Conservation (phyloP, 768 basidiomycete species). For the Fomitopsis pulvina region DNA sequence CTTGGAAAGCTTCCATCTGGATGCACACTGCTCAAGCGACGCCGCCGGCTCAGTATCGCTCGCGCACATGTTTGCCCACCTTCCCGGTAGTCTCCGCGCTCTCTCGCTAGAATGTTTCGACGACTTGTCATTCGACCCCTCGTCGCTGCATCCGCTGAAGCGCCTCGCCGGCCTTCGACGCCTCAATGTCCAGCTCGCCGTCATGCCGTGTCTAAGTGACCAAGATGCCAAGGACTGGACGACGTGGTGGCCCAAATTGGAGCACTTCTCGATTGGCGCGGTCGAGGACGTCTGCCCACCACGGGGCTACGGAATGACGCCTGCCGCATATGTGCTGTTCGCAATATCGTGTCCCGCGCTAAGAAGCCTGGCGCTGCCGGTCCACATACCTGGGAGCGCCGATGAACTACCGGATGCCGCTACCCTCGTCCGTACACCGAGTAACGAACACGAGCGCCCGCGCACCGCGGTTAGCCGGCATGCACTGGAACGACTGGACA, state of each 20-base stretch:
- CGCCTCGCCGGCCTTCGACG: conserved; percentile 17
- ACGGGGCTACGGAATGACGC: conserved; percentile 1
- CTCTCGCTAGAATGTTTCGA: conserved; percentile 16
- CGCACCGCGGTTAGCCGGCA: background rate
- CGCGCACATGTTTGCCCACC: conserved; percentile 13
- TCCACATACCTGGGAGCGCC: background rate
- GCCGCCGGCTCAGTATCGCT: conserved; percentile 7
- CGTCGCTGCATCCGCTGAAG: conserved; percentile 20
- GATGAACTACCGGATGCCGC: background rate
- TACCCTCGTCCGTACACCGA: background rate
- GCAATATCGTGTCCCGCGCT: conserved; percentile 1
- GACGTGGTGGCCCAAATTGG: conserved; percentile 22
- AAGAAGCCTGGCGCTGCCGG: background rate
- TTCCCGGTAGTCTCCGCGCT: conserved; percentile 14
- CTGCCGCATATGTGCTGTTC: background rate
- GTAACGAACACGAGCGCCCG: background rate
- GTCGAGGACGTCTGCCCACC: conserved; percentile 2
- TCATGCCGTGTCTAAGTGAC: conserved; percentile 20
- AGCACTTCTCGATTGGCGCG: conserved; percentile 20
- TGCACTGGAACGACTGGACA: background rate
- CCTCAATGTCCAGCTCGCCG: conserved; percentile 18
- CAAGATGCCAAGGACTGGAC: conserved; percentile 17
- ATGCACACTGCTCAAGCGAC: conserved; percentile 5
- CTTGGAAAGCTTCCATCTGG: conserved; percentile 14
- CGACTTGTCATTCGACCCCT: conserved; percentile 9